phyloP scores from a whole-genome alignment of 2,329 filamentous ascomycete genomes.

The Penicillium sp. region DNA sequence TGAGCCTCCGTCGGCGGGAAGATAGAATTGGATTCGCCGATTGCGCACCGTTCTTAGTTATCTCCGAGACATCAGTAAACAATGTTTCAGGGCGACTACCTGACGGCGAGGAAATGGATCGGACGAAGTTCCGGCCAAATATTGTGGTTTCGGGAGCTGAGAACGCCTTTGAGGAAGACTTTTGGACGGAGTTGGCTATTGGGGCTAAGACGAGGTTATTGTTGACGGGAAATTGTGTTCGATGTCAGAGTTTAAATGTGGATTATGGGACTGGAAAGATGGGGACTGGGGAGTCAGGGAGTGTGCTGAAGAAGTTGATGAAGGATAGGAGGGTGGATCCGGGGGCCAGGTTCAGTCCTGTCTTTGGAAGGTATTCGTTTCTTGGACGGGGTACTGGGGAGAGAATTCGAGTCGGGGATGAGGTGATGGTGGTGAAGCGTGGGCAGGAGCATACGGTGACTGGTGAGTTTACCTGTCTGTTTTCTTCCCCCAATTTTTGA shows the following conservation, averaged over 20 bases:
- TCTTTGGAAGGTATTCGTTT: conserved; percentile 74
- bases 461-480: conserved; percentile 41
- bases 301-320: conserved; percentile 67
- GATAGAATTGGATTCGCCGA: conserved; percentile 34
- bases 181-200: conserved; percentile 63
- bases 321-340: conserved; percentile 67
- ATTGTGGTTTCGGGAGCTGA: conserved; percentile 63
- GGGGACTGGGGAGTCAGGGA: conserved; percentile 57
- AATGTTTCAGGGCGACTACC: conserved; percentile 61
- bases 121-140: conserved; percentile 71
- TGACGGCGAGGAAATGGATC: conserved; percentile 53
- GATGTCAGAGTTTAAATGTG: conserved; percentile 69
- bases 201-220: conserved; percentile 42
- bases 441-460: conserved; percentile 55
- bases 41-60: conserved; percentile 63
- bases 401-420: conserved; percentile 56
- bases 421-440: conserved; percentile 52
- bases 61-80: conserved; percentile 66
- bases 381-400: conserved; percentile 41
- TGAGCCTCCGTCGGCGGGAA: conserved; percentile 3
- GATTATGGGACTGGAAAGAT: conserved; percentile 65
- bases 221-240: conserved; percentile 67
- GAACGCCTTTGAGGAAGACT: conserved; percentile 66
- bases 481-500: neutral
- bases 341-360: conserved; percentile 65